Evolutionary conservation across 2,329 filamentous ascomycete species (phyloP).

Genomic region (Pseudohalonectria lignicola): DNA sequence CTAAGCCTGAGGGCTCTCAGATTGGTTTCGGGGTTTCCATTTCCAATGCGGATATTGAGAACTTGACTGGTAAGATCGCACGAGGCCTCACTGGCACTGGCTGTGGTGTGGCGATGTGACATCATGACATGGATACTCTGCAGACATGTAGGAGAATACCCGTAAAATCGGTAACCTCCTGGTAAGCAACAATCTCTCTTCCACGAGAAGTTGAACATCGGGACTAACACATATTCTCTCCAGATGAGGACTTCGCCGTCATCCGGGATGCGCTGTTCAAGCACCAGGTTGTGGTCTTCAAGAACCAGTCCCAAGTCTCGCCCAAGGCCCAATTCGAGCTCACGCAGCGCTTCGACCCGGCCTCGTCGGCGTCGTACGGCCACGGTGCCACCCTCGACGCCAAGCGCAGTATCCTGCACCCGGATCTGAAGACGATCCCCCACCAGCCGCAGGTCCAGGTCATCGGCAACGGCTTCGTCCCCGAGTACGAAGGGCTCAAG

Average conservation of each 20-base stretch:
- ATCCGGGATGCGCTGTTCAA: conserved; percentile 57
- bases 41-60: conserved; percentile 47
- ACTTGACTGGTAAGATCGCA: conserved; percentile 42
- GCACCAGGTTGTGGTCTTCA: conserved; percentile 61
- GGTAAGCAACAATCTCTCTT: conserved; percentile 7
- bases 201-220: neutral
- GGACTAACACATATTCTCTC: conserved; percentile 1
- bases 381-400: conserved; percentile 63
- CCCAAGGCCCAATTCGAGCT: conserved; percentile 65
- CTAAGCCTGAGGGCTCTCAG: conserved; percentile 7
- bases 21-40: conserved; percentile 52
- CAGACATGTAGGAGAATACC: conserved; percentile 12
- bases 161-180: conserved; percentile 14
- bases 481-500: conserved; percentile 58
- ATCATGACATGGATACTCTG: too few species aligned
- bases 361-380: conserved; percentile 49
- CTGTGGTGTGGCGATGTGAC: conserved; percentile 3
- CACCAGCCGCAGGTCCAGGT: conserved; percentile 73
- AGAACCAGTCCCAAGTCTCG: conserved; percentile 50
- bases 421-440: conserved; percentile 70
- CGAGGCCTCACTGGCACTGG: neutral
- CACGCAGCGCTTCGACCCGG: conserved; percentile 63
- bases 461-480: conserved; percentile 64
- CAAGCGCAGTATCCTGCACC: conserved; percentile 57
- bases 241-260: conserved; percentile 51